Percentiles rank a stretch among this genome's conserved stretches.
phyloP scores from a whole-genome alignment of 306 rosid genomes.

The Clitoria ternatea region DNA sequence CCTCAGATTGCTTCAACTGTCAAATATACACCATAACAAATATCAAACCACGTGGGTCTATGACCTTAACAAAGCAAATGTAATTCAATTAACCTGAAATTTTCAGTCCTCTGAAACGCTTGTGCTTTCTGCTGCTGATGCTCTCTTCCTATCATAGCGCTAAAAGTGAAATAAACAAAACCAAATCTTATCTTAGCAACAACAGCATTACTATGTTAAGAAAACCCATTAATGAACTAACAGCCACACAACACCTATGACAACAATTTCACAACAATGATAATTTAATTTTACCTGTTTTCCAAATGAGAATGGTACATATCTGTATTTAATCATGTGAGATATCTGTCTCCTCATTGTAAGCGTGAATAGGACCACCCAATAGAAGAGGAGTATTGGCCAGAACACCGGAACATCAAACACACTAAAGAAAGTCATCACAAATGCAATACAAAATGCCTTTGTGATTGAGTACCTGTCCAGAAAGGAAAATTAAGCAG shows the following conservation, averaged over 20 bases:
- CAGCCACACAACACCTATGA: not conserved
- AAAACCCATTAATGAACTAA: not conserved
- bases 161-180: conserved; percentile 29
- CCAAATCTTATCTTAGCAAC: not conserved
- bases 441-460: conserved; percentile 87
- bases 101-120: conserved; percentile 44
- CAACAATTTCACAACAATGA: not conserved
- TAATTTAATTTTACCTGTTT: conserved; percentile 61
- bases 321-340: conserved; percentile 90
- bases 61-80: conserved; percentile 25
- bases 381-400: conserved; percentile 95
- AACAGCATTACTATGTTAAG: not conserved
- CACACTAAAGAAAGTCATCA: conserved; percentile 63
- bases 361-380: conserved; percentile 73
- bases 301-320: conserved; percentile 89
- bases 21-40: conserved; percentile 30
- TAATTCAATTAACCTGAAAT: conserved; percentile 33
- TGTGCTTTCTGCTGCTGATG: conserved; percentile 44
- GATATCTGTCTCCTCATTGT: conserved; percentile 94
- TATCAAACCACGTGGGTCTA: conserved; percentile 21
- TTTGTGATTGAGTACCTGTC: conserved; percentile 85
- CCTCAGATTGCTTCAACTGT: conserved; percentile 34
- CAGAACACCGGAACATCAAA: conserved; percentile 84
- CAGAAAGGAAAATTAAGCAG: conserved; percentile 21
- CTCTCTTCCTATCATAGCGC: conserved; percentile 78